A percentile compares a stretch with the other conserved stretches of the same genome.
Conservation (phyloP, 768 basidiomycete genomes). For the Collybia sordida region DNA sequence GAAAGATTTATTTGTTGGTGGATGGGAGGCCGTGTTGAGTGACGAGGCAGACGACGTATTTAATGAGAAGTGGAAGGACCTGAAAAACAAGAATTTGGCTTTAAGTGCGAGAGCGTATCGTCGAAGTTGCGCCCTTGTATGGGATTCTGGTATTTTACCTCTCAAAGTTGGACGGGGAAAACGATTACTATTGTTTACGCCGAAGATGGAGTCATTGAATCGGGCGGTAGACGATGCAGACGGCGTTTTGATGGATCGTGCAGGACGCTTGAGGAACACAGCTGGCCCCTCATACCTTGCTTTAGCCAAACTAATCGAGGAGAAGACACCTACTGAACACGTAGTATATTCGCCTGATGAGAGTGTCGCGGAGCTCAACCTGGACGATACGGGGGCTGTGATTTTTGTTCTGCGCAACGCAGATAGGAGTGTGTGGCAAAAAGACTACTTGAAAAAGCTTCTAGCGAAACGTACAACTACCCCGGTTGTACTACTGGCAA, state of each 20-base stretch:
- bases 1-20: slow-evolving; percentile 50
- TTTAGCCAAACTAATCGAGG: slow-evolving; percentile 39
- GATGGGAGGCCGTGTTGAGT: slow-evolving; percentile 39
- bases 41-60: slow-evolving; percentile 26
- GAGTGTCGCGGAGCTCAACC: slow-evolving; percentile 3
- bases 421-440: slow-evolving; percentile 52
- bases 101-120: slow-evolving; percentile 50
- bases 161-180: slow-evolving; percentile 22
- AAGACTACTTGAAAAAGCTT: slow-evolving; percentile 34
- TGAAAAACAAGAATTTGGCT: slow-evolving; percentile 37
- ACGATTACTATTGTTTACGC: slow-evolving; percentile 51
- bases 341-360: slow-evolving; percentile 38
- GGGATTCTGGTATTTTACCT: slow-evolving; percentile 38
- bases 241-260: slow-evolving; percentile 36
- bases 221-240: slow-evolving; percentile 60
- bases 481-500: slow-evolving; percentile 51
- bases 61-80: slow-evolving; percentile 24
- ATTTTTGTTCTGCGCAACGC: slow-evolving; percentile 63
- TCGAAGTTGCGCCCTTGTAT: slow-evolving; percentile 45
- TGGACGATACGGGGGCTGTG: slow-evolving; percentile 26
- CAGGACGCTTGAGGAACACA: slow-evolving; percentile 52
- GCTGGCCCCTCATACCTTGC: slow-evolving; percentile 55
- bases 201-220: slow-evolving; percentile 56
- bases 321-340: slow-evolving; percentile 37
- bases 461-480: slow-evolving; percentile 15